Conservation (phyloP, 1,284 basidiomycete genomes). For the Boletellus deceptivus region DNA sequence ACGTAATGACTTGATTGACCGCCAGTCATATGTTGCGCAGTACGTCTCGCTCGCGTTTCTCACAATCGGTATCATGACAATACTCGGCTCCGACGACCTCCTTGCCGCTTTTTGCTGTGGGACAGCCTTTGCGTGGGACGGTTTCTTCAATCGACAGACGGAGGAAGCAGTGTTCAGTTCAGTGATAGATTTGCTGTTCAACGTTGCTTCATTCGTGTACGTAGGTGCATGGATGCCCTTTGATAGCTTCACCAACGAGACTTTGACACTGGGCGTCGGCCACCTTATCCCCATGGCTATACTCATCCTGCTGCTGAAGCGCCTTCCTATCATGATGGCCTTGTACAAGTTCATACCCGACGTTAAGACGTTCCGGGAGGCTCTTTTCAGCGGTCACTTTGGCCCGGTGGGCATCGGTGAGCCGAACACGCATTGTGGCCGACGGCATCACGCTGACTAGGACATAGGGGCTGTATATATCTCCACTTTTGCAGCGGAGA, state of each 20-base stretch:
- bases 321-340: constrained; percentile 81
- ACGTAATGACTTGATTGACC: constrained; percentile 85
- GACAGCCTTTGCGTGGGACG: constrained; percentile 97
- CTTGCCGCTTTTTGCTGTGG: constrained; percentile 95
- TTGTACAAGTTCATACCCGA: constrained; percentile 91
- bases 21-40: constrained; percentile 86
- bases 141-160: constrained; percentile 96
- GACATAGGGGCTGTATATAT: constrained; percentile 81
- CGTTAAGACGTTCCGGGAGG: constrained; percentile 86
- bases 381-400: constrained; percentile 89
- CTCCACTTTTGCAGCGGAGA: constrained; percentile 76
- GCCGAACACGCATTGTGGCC: constrained; percentile 20
- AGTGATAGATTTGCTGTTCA: constrained; percentile 92
- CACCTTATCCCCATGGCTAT: constrained; percentile 81
- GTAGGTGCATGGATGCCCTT: constrained; percentile 97
- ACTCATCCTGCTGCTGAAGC: constrained; percentile 72
- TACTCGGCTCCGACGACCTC: constrained; percentile 93
- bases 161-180: constrained; percentile 94
- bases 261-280: constrained; percentile 77
- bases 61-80: constrained; percentile 79
- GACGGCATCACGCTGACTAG: constrained; percentile 1
- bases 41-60: constrained; percentile 78
- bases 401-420: constrained; percentile 87
- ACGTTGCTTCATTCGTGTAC: constrained; percentile 87
- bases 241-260: constrained; percentile 61